Evolutionary conservation across 805 yeast species (phyloP), one percentile per base, ranked within the genome.

Genomic region (Ogataea trehaloabstinens): DNA sequence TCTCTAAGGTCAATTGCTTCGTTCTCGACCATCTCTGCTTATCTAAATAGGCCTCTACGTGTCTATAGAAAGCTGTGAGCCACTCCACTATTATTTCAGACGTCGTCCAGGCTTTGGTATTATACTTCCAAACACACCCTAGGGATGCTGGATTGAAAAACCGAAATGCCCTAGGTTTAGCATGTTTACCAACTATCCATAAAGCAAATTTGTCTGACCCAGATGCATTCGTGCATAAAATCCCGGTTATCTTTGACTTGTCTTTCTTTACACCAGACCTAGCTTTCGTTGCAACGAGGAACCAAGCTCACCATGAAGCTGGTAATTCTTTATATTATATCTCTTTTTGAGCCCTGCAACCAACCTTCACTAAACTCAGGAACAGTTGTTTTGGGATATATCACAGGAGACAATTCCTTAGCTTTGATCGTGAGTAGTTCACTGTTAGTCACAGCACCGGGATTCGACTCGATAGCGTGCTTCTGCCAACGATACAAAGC

Each of bases 341-440:
- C 33, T 8, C 19, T 30, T 30, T 18, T 30, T 30, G 33, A 30
- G 20, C 33, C 33, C n/a, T 30, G 33, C 20, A 30, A 21, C 33
- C 33, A 30, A 16, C 33, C 33, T 18, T 30, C 33, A 30, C 33
- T 30, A 11, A 30, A 30, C 8, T 8, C 20, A 13, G 33, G 33
- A 7, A 30, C 18, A 13, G 33, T 15, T 18, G 13, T n/a, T 6
- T 30, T 21, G 8, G 33, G 33, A 30, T 30, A 30, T 30, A 30
- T n/a, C 20, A 12, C 10, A 7, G 33, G 33, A 16, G 18, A 30
- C 7, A 16, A 30, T 16, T 30, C 20, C 7, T 10, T 16, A 12
- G 33, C 33, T 21, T 30, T 30, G 8, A 8, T 12, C 11, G 10
- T 12, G 19, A 30, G 18, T 15, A 30, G 13, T 21, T 30, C 33